Percentiles rank a stretch among this genome's conserved stretches.
Conservation (phyloP, 2,329 filamentous ascomycete genomes). For the Nannizzia gypsea region DNA sequence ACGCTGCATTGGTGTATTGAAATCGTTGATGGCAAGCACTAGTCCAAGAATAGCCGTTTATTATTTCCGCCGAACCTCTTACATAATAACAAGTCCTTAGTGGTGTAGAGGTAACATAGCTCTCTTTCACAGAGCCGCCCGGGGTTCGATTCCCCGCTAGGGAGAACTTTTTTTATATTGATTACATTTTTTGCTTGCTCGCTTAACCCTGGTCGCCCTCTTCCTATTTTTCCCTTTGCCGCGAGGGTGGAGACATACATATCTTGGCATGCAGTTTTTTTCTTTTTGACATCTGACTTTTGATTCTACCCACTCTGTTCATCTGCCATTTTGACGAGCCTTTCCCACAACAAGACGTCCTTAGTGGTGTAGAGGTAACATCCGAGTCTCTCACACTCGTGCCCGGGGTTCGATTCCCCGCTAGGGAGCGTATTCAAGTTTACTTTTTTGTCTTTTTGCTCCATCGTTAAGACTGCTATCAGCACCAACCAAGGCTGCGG, state of each 20-base stretch:
- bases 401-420: slow-evolving; percentile 11
- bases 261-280: background rate
- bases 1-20: too few species aligned
- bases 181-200: background rate
- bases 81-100: slow-evolving; percentile 1
- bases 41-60: background rate
- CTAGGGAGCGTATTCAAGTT: background rate
- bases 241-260: background rate
- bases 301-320: background rate
- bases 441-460: background rate
- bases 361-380: slow-evolving; percentile 11
- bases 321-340: background rate
- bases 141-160: slow-evolving; percentile 9
- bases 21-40: too few species aligned
- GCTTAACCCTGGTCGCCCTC: background rate
- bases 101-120: slow-evolving; percentile 1
- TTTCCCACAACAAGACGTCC: background rate
- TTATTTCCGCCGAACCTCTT: background rate
- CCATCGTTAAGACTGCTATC: too few species aligned
- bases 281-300: background rate
- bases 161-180: background rate
- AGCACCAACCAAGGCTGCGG: too few species aligned
- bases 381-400: slow-evolving; percentile 9
- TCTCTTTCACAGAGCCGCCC: slow-evolving; percentile 9
- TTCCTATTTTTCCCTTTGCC: too few species aligned